Percentiles rank a stretch among this genome's conserved stretches.
Evolutionary conservation across 257 asterid species (phyloP).

Genomic region (Jasminum sambac): DNA sequence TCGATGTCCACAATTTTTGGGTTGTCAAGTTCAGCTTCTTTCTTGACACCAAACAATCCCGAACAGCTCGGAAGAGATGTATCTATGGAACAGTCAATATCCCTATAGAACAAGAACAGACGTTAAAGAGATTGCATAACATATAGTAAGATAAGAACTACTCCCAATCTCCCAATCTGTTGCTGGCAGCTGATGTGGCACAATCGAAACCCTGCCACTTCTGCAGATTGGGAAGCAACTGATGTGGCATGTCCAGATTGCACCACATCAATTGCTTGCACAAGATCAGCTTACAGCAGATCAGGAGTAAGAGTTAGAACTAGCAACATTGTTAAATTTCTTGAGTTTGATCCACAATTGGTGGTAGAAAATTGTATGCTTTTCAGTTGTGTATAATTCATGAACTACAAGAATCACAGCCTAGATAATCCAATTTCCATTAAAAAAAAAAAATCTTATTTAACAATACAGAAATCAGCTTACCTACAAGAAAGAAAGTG

Average conservation of each 20-base stretch:
- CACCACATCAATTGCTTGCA: no score
- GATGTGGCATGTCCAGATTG: no score
- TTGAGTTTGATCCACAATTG: neutral
- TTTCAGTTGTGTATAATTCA: neutral
- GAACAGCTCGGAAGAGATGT: conserved; percentile 49
- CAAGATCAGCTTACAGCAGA: no score
- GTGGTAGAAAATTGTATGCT: neutral
- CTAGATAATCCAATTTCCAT: neutral
- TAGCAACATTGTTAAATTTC: neutral
- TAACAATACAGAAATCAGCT: conserved; percentile 16
- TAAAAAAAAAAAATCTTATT: no score
- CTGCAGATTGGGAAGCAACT: no score
- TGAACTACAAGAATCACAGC: neutral
- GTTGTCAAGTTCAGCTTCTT: conserved; percentile 44
- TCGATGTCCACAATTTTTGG: conserved; percentile 42
- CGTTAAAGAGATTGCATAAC: conserved; percentile 11
- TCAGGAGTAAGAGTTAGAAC: neutral
- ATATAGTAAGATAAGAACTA: no score
- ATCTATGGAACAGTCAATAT: conserved; percentile 48
- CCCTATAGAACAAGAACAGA: conserved; percentile 37
- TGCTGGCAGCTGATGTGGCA: no score
- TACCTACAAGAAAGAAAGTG: conserved; percentile 53
- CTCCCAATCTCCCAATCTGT: no score
- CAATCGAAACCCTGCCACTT: no score
- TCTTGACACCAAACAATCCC: conserved; percentile 40